Evolutionary conservation across 2,329 filamentous ascomycete species (phyloP).

Genomic region (Nemania abortiva): DNA sequence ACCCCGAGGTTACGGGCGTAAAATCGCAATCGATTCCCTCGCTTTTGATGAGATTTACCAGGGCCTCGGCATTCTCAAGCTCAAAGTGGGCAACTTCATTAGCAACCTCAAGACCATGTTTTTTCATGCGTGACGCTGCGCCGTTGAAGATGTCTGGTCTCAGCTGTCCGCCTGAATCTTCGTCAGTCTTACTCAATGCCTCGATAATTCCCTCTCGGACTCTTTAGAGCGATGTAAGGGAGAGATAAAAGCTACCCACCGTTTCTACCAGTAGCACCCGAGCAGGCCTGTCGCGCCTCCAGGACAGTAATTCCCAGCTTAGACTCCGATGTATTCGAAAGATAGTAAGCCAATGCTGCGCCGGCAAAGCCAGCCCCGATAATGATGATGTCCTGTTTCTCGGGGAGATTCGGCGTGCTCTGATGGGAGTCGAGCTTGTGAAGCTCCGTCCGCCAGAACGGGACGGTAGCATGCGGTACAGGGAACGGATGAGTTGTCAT

Average conservation of each 20-base stretch:
- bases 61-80: conserved; percentile 44
- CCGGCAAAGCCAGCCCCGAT: conserved; percentile 68
- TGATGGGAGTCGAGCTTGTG: conserved; percentile 63
- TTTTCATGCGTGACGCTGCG: conserved; percentile 42
- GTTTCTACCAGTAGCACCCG: conserved; percentile 44
- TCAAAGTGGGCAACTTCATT: conserved; percentile 50
- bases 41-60: conserved; percentile 49
- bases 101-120: conserved; percentile 44
- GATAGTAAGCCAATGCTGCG: conserved; percentile 60
- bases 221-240: not conserved
- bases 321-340: conserved; percentile 51
- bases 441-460: conserved; percentile 68
- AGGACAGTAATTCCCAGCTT: conserved; percentile 45
- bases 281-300: conserved; percentile 49
- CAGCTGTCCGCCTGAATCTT: conserved; percentile 43
- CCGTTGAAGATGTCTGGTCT: conserved; percentile 43
- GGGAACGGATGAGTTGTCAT: conserved; percentile 24
- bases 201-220: not conserved
- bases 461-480: conserved; percentile 54
- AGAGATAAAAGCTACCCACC: conserved; percentile 41
- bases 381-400: conserved; percentile 61
- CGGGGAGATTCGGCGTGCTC: conserved; percentile 61
- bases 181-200: conserved; percentile 16
- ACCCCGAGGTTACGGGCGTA: conserved; percentile 39
- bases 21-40: conserved; percentile 54